phyloP scores from a whole-genome alignment of 2,329 filamentous ascomycete species.

The Aspergillus ochraceoroseus region DNA sequence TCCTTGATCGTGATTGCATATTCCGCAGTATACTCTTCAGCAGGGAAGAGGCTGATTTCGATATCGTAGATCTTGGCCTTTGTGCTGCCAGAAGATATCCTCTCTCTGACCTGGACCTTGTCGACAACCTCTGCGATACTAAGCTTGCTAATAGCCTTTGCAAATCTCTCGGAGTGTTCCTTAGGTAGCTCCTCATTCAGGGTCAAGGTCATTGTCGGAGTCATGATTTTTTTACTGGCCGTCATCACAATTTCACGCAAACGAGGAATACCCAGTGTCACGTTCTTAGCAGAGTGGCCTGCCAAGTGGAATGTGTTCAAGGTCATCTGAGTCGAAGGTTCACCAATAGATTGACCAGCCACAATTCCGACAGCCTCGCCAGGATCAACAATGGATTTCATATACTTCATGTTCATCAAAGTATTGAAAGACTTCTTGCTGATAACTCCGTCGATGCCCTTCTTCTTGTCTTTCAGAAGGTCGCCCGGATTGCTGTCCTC shows the following conservation, averaged over 20 bases:
- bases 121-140: slow-evolving; percentile 80
- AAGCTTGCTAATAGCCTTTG: slow-evolving; percentile 85
- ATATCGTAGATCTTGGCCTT: slow-evolving; percentile 83
- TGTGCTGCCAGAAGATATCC: slow-evolving; percentile 63
- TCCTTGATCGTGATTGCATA: slow-evolving; percentile 78
- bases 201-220: slow-evolving; percentile 68
- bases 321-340: slow-evolving; percentile 98
- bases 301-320: slow-evolving; percentile 99
- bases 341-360: slow-evolving; percentile 91
- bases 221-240: slow-evolving; percentile 80
- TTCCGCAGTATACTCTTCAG: slow-evolving; percentile 73
- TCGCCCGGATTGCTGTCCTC: slow-evolving; percentile 67
- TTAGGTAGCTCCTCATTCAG: slow-evolving; percentile 66
- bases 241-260: slow-evolving; percentile 98
- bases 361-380: slow-evolving; percentile 97
- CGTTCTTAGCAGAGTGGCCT: slow-evolving; percentile 96
- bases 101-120: slow-evolving; percentile 73
- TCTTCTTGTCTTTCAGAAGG: slow-evolving; percentile 58
- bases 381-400: slow-evolving; percentile 85
- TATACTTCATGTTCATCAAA: slow-evolving; percentile 85
- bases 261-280: slow-evolving; percentile 95
- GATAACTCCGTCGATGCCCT: slow-evolving; percentile 40
- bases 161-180: slow-evolving; percentile 69
- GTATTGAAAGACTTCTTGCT: slow-evolving; percentile 71
- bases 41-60: slow-evolving; percentile 75